A percentile compares a stretch with the other conserved stretches of the same genome.
phyloP scores from a whole-genome alignment of 2,329 filamentous ascomycete species.

The Hypoxylon sp. region DNA sequence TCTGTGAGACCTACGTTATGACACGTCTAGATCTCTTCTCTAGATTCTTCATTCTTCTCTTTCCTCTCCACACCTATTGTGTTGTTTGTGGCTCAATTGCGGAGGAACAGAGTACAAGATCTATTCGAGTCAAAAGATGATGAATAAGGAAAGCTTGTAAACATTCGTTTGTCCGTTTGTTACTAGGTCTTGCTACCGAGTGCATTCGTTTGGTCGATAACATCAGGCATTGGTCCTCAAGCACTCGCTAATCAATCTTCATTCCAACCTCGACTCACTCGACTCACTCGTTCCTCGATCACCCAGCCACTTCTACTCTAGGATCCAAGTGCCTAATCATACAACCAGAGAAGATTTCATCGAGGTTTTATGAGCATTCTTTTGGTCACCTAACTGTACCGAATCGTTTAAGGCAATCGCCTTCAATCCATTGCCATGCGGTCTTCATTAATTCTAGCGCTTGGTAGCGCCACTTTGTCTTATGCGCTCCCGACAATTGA shows the following conservation, averaged over 20 bases:
- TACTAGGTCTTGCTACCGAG: conserved; percentile 17
- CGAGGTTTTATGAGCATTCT: not conserved
- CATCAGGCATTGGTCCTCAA: conserved; percentile 20
- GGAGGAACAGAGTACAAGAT: conserved; percentile 32
- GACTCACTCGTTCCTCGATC: conserved; percentile 35
- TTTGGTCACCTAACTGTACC: conserved; percentile 5
- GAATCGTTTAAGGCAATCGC: conserved; percentile 16
- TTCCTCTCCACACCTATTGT: conserved; percentile 34
- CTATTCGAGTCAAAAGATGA: conserved; percentile 28
- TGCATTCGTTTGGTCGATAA: conserved; percentile 40
- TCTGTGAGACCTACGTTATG: conserved; percentile 37
- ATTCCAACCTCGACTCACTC: conserved; percentile 36
- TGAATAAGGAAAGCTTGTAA: conserved; percentile 21
- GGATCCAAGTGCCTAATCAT: conserved; percentile 2
- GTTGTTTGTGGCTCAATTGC: conserved; percentile 24
- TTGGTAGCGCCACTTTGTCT: conserved; percentile 55
- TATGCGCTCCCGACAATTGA: conserved; percentile 65
- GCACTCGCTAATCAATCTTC: conserved; percentile 32
- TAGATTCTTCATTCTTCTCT: conserved; percentile 36
- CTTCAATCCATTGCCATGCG: conserved; percentile 56
- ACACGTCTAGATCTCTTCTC: conserved; percentile 38
- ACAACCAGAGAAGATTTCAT: conserved; percentile 8
- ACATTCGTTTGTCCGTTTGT: conserved; percentile 40
- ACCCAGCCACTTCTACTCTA: conserved; percentile 26
- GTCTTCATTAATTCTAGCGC: conserved; percentile 54